Percentiles rank a stretch among this genome's conserved stretches.
phyloP scores from a whole-genome alignment of 768 basidiomycete species.

The Crassisporium funariophilum region DNA sequence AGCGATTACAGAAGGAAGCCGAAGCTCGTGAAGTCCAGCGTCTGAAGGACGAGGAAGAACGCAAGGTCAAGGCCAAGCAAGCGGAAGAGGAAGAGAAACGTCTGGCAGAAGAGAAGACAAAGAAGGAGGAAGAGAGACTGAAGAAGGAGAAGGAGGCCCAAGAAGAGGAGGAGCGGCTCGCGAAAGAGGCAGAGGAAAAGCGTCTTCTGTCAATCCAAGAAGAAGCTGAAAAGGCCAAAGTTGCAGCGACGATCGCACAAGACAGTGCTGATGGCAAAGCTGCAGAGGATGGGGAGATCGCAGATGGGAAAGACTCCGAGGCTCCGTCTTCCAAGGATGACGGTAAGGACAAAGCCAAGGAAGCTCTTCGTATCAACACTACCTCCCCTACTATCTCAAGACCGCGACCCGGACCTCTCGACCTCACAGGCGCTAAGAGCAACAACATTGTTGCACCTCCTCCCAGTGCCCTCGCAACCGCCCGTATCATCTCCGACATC shows the following conservation, averaged over 20 bases:
- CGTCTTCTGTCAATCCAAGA: slow-evolving; percentile 42
- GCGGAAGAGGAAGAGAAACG: slow-evolving; percentile 45
- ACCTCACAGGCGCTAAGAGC: slow-evolving; percentile 58
- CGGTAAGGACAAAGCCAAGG: slow-evolving; percentile 50
- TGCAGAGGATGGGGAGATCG: slow-evolving; percentile 25
- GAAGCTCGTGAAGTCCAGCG: slow-evolving; percentile 39
- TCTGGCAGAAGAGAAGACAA: slow-evolving; percentile 35
- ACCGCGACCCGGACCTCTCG: slow-evolving; percentile 72
- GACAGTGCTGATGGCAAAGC: slow-evolving; percentile 8
- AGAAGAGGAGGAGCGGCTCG: slow-evolving; percentile 32
- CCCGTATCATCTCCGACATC: slow-evolving; percentile 85
- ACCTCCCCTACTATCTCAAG: slow-evolving; percentile 39
- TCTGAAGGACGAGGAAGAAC: slow-evolving; percentile 33
- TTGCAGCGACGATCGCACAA: slow-evolving; percentile 26
- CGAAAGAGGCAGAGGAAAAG: slow-evolving; percentile 45
- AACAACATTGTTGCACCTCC: slow-evolving; percentile 44
- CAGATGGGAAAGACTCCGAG: slow-evolving; percentile 17
- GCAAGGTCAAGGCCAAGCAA: slow-evolving; percentile 35
- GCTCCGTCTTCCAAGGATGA: slow-evolving; percentile 36
- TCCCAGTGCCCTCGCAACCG: slow-evolving; percentile 75
- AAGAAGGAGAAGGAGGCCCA: slow-evolving; percentile 34
- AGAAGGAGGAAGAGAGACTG: slow-evolving; percentile 38
- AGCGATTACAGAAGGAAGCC: slow-evolving; percentile 38
- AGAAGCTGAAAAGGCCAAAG: slow-evolving; percentile 41
- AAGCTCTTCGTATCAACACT: slow-evolving; percentile 68